phyloP scores from a whole-genome alignment of 139 green algal species.

The Micractinium sp. region DNA sequence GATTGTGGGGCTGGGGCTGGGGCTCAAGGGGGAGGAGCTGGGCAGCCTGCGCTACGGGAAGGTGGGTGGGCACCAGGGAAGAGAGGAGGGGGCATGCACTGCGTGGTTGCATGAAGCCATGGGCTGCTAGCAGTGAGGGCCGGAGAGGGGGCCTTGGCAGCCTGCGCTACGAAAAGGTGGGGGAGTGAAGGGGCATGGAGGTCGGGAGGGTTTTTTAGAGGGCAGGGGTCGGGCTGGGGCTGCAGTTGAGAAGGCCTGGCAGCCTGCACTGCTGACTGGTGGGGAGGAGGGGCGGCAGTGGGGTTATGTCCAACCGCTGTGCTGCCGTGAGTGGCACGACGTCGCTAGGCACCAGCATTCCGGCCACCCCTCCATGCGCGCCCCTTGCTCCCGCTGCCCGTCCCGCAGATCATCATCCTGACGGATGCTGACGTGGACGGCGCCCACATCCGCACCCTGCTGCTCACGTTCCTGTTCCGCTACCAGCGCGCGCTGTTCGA shows the following conservation, averaged over 20 bases:
- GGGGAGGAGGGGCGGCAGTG: no score
- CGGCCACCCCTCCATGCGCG: neutral
- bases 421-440: constrained; percentile 99
- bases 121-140: neutral
- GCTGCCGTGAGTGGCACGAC: no score
- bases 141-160: neutral
- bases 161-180: no score
- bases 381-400: neutral
- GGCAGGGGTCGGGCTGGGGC: no score
- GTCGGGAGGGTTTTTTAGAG: no score
- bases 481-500: constrained; percentile 90
- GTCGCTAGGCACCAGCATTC: neutral
- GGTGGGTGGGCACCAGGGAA: constrained; percentile 12
- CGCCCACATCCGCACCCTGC: constrained; percentile 97
- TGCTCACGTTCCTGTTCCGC: constrained; percentile 98
- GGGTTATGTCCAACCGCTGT: no score
- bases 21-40: constrained; percentile 71
- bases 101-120: no score
- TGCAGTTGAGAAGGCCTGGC: no score
- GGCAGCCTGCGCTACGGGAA: constrained; percentile 58
- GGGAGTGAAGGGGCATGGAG: no score
- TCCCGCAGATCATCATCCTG: constrained; percentile 90
- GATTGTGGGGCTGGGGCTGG: constrained; percentile 94
- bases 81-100: neutral
- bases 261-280: no score